phyloP scores from a whole-genome alignment of 2,329 filamentous ascomycete species.

The Fusarium foetens region DNA sequence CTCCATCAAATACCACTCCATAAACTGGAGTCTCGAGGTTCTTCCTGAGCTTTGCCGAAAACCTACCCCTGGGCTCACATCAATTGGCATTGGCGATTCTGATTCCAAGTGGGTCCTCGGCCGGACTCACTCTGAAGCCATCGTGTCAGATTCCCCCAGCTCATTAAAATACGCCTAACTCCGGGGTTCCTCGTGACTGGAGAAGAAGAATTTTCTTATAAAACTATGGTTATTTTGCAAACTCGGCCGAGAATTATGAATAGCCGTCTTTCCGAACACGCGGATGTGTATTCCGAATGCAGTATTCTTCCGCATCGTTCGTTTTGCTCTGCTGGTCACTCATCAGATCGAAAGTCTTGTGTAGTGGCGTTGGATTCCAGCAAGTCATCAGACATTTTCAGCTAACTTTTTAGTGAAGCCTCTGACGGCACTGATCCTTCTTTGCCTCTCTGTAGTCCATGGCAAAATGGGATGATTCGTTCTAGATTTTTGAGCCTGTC shows the following conservation, averaged over 20 bases:
- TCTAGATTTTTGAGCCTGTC: background rate
- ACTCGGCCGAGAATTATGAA: conserved; percentile 30
- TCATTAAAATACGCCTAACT: conserved; percentile 23
- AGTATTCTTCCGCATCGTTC: background rate
- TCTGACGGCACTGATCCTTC: background rate
- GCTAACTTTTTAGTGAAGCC: background rate
- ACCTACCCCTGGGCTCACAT: conserved; percentile 7
- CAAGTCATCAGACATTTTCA: conserved; percentile 13
- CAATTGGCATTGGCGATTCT: conserved; percentile 3
- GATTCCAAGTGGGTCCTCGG: conserved; percentile 21
- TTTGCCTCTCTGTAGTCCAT: background rate
- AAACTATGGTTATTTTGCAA: background rate
- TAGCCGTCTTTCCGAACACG: conserved; percentile 24
- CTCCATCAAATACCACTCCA: background rate
- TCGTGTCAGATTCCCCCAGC: conserved; percentile 31
- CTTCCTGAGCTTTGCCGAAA: conserved; percentile 10
- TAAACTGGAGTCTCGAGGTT: background rate
- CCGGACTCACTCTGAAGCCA: conserved; percentile 34
- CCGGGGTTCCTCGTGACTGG: conserved; percentile 29
- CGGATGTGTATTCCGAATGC: conserved; percentile 18
- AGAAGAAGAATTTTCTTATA: background rate
- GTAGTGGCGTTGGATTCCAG: conserved; percentile 29
- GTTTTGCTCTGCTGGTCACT: background rate
- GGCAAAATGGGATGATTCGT: background rate
- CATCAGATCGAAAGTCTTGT: background rate